Percentiles rank a stretch among this genome's conserved stretches.
These are phyloP conservation scores for Plasmodium coatneyi DNA, from an alignment of 169 alveolate species.

Conservation along the genomic window DNA sequence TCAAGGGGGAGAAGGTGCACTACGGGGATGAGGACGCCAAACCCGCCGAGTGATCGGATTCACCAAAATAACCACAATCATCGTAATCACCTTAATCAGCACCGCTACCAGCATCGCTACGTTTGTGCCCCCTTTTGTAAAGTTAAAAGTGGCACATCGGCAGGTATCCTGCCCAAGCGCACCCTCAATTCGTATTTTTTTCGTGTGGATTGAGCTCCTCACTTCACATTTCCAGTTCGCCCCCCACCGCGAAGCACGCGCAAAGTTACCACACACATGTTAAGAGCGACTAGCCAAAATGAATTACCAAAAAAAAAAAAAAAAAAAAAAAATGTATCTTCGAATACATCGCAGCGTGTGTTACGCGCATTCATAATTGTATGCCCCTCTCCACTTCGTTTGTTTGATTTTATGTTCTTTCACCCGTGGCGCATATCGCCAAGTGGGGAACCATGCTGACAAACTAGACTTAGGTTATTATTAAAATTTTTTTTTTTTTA, in stretches of 20 bases:
- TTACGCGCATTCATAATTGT: not conserved
- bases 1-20: constrained; percentile 30
- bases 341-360: not conserved
- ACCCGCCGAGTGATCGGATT: not conserved
- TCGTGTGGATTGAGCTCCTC: not conserved
- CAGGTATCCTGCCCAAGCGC: not conserved
- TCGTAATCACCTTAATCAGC: too few relatives aligned
- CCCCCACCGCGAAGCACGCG: not conserved
- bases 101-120: too few relatives aligned
- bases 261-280: not conserved
- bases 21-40: constrained; percentile 30
- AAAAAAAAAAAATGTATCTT: not conserved
- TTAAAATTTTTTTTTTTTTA: too few relatives aligned
- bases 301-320: too few relatives aligned
- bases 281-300: too few relatives aligned
- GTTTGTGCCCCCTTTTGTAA: not conserved
- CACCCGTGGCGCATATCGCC: not conserved
- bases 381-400: not conserved
- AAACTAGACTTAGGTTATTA: not conserved
- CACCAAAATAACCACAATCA: too few relatives aligned
- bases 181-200: not conserved
- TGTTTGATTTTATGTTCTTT: not conserved
- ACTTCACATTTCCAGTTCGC: not conserved
- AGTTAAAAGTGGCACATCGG: not conserved
- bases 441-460: not conserved